Evolutionary conservation across 2,329 filamentous ascomycete genomes (phyloP).

Genomic region (Fusarium guadeloupense): DNA sequence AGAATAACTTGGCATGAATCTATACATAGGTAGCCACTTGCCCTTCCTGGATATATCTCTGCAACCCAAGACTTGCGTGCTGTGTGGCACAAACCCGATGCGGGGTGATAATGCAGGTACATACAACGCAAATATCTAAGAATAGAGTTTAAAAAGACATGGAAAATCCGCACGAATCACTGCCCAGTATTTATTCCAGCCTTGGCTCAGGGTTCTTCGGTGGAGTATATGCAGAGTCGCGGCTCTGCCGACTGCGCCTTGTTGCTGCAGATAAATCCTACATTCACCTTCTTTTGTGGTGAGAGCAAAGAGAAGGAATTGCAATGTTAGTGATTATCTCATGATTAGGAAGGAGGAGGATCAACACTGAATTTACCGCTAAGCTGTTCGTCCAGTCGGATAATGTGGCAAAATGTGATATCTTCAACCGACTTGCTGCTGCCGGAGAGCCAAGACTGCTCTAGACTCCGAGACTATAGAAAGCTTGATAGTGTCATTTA

Average conservation of each 20-base stretch:
- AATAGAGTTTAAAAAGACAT: conserved; percentile 7
- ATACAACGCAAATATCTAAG: background rate
- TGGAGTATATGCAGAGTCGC: conserved; percentile 7
- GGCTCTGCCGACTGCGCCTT: conserved; percentile 12
- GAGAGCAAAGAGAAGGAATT: background rate
- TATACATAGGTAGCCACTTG: too few relatives aligned
- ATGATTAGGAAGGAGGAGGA: background rate
- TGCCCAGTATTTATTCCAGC: background rate
- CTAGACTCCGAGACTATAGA: too few relatives aligned
- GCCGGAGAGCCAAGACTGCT: conserved; percentile 16
- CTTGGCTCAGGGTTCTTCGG: background rate
- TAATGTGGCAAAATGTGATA: conserved; percentile 9
- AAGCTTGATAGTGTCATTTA: too few relatives aligned
- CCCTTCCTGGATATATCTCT: too few relatives aligned
- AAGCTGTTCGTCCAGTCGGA: background rate
- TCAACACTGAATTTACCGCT: conserved; percentile 1
- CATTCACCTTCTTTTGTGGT: conserved; percentile 11
- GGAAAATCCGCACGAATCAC: conserved; percentile 19
- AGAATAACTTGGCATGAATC: too few relatives aligned
- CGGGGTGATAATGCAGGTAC: background rate
- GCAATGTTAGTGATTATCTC: too few relatives aligned
- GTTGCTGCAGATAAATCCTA: conserved; percentile 1
- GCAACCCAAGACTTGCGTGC: too few relatives aligned
- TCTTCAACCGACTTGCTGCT: conserved; percentile 22
- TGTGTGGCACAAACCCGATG: background rate